Evolutionary conservation across 1,284 basidiomycete species (phyloP).

Genomic region (Neonothopanus nambi): DNA sequence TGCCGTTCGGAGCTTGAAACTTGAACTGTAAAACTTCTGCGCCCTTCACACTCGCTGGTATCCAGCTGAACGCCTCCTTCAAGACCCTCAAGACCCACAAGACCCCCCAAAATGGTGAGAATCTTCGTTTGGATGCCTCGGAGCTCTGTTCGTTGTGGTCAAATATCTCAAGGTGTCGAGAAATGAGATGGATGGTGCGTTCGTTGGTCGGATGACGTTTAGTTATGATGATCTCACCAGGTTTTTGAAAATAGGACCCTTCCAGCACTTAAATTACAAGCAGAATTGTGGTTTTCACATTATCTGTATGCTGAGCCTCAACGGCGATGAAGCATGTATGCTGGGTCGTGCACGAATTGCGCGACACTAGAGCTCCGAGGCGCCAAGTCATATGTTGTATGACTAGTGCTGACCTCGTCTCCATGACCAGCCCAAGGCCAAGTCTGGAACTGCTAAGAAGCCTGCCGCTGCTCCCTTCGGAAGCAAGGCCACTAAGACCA

Average conservation of each 20-base stretch:
- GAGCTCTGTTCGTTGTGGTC: conserved; percentile 13
- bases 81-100: conserved; percentile 12
- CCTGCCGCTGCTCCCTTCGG: conserved; percentile 77
- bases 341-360: conserved; percentile 35
- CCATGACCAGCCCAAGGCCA: conserved; percentile 80
- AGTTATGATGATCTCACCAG: conserved; percentile 8
- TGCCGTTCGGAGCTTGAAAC: not conserved
- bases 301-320: conserved; percentile 27
- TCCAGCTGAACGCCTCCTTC: not conserved
- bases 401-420: conserved; percentile 66
- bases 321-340: conserved; percentile 33
- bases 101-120: conserved; percentile 19
- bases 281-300: conserved; percentile 14
- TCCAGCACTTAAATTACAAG: conserved; percentile 12
- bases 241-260: conserved; percentile 20
- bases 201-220: conserved; percentile 38
- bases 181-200: conserved; percentile 60
- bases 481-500: conserved; percentile 72
- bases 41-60: no score
- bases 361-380: conserved; percentile 61
- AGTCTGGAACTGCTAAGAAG: conserved; percentile 74
- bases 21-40: no score
- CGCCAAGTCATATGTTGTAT: conserved; percentile 23
- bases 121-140: conserved; percentile 1
- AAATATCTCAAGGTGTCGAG: conserved; percentile 11